Percentiles rank a stretch among this genome's conserved stretches.
These are phyloP conservation scores for Trichoderma sp. DNA, from an alignment of 2,329 filamentous ascomycete genomes.

Conservation along the genomic window DNA sequence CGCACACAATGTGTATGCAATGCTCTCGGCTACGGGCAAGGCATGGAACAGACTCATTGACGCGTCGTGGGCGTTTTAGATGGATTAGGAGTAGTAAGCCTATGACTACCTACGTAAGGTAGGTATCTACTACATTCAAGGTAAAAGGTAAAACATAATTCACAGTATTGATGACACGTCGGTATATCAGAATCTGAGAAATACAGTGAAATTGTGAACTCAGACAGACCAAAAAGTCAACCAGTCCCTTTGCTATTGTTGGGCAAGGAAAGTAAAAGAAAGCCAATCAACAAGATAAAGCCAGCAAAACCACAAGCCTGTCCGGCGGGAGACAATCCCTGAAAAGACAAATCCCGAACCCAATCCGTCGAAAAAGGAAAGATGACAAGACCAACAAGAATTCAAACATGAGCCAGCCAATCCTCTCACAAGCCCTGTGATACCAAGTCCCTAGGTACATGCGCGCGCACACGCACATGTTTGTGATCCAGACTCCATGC, in stretches of 20 bases:
- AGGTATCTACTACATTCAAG: not conserved
- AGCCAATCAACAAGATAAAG: not conserved
- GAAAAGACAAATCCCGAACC: conserved; percentile 6
- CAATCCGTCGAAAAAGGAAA: conserved; percentile 3
- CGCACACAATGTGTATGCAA: not conserved
- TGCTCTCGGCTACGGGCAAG: not conserved
- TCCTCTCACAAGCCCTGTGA: conserved; percentile 17
- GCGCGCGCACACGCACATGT: conserved; percentile 15
- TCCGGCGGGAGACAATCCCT: not conserved
- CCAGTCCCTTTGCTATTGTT: not conserved
- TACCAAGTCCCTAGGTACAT: conserved; percentile 22
- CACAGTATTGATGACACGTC: not conserved
- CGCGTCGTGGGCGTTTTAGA: no score
- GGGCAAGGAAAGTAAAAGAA: not conserved
- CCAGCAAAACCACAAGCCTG: conserved; percentile 3
- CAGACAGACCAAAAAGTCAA: not conserved
- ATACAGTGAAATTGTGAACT: conserved; percentile 7
- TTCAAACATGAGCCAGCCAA: conserved; percentile 18
- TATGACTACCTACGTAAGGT: not conserved
- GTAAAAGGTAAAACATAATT: not conserved
- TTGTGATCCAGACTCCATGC: conserved; percentile 38
- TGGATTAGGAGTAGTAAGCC: not conserved
- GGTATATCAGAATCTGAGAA: not conserved
- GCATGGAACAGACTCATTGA: not conserved
- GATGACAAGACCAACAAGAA: not conserved